Evolutionary conservation across 805 yeast genomes (phyloP).

Genomic region (Saturnispora sekii): DNA sequence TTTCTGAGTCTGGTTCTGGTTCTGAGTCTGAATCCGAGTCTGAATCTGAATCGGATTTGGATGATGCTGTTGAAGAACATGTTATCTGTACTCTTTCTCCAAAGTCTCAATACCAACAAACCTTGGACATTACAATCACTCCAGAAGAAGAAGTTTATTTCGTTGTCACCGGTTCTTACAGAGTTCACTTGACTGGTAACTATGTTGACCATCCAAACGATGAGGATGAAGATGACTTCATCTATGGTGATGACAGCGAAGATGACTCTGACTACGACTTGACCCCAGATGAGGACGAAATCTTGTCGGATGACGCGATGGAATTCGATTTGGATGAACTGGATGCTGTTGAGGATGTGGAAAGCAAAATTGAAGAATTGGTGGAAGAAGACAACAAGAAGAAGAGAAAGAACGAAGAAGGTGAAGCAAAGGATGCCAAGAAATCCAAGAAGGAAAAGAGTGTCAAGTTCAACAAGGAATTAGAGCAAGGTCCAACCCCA

Average conservation of each 20-base stretch:
- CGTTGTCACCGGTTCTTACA: slow-evolving; percentile 93
- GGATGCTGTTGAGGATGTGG: slow-evolving; percentile 62
- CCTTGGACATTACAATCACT: slow-evolving; percentile 77
- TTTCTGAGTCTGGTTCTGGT: slow-evolving; percentile 32
- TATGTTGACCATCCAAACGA: slow-evolving; percentile 94
- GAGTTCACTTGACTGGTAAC: slow-evolving; percentile 89
- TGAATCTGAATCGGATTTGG: slow-evolving; percentile 51
- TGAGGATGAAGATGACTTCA: slow-evolving; percentile 44
- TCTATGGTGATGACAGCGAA: slow-evolving; percentile 38
- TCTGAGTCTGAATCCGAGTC: slow-evolving; percentile 46
- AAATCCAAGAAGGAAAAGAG: slow-evolving; percentile 45
- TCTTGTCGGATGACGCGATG: slow-evolving; percentile 31
- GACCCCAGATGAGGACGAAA: slow-evolving; percentile 72
- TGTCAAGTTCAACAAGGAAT: slow-evolving; percentile 81
- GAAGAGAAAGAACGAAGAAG: slow-evolving; percentile 23
- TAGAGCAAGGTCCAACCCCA: slow-evolving; percentile 87
- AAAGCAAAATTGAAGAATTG: slow-evolving; percentile 65
- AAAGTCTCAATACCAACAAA: slow-evolving; percentile 74
- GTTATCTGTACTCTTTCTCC: slow-evolving; percentile 89
- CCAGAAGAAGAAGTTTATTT: slow-evolving; percentile 93
- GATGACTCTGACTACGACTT: slow-evolving; percentile 51
- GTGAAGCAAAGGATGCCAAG: slow-evolving; percentile 26
- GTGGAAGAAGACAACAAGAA: slow-evolving; percentile 47
- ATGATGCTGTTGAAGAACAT: slow-evolving; percentile 72
- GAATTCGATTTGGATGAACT: slow-evolving; percentile 51